A percentile compares a stretch with the other conserved stretches of the same genome.
Evolutionary conservation across 2,329 filamentous ascomycete species (phyloP).

Genomic region (Cytospora schulzeri): DNA sequence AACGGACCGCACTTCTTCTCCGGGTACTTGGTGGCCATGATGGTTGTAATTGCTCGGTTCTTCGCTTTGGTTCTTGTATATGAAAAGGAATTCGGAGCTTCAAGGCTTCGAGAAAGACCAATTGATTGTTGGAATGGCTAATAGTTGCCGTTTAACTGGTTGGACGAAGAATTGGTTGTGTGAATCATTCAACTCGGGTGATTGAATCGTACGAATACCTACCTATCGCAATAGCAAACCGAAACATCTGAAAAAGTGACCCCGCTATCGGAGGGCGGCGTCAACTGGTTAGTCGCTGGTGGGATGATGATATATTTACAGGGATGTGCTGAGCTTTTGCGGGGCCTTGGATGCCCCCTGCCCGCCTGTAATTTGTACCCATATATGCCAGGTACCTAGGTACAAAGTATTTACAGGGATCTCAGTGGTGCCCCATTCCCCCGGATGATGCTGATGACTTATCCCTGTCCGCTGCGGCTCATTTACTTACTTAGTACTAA

Average conservation of each 20-base stretch:
- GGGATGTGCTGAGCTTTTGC: background rate
- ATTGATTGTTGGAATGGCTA: background rate
- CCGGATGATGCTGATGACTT: background rate
- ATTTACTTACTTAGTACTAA: too few relatives aligned
- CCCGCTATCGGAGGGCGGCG: constrained; percentile 20
- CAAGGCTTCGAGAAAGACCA: background rate
- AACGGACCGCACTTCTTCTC: constrained; percentile 61
- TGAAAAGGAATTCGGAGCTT: background rate
- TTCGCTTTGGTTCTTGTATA: too few relatives aligned
- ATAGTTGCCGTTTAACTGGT: background rate
- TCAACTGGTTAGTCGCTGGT: background rate
- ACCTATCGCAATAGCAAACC: background rate
- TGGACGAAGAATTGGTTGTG: background rate
- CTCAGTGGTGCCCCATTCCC: too few relatives aligned
- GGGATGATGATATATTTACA: background rate
- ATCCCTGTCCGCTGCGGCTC: background rate
- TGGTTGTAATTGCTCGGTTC: background rate
- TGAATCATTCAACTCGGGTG: background rate
- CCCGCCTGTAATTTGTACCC: too few relatives aligned
- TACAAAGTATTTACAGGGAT: background rate
- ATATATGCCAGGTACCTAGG: too few relatives aligned
- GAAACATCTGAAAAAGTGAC: constrained; percentile 16
- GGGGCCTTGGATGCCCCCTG: background rate
- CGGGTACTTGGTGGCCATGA: constrained; percentile 46
- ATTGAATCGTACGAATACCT: background rate